Percentiles rank a stretch among this genome's conserved stretches.
Evolutionary conservation across 1,284 basidiomycete genomes (phyloP).

Genomic region (Fomitiporia mediterranea): DNA sequence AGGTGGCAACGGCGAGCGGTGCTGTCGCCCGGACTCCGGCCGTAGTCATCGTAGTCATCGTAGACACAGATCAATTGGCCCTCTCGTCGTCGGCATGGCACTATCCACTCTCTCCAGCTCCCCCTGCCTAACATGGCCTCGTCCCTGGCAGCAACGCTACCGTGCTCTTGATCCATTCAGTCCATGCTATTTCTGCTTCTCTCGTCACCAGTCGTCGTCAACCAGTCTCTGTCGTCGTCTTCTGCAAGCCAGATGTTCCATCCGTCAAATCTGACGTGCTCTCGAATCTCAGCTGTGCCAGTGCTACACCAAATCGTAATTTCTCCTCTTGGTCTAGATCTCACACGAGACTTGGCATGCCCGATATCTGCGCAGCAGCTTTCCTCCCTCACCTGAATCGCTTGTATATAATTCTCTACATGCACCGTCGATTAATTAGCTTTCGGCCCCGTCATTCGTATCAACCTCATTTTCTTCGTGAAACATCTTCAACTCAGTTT

Average conservation of each 20-base stretch:
- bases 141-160: neutral
- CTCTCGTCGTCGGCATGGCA: constrained; percentile 22
- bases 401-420: too few species aligned
- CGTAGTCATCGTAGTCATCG: constrained; percentile 12
- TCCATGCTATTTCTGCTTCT: neutral
- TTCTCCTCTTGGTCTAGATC: neutral
- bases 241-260: neutral
- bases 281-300: too few species aligned
- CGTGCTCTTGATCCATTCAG: too few species aligned
- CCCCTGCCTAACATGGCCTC: neutral
- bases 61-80: constrained; percentile 3
- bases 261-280: neutral
- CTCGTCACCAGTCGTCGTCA: neutral
- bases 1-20: constrained; percentile 27
- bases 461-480: too few species aligned
- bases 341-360: too few species aligned
- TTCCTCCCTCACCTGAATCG: too few species aligned
- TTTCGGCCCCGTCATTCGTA: too few species aligned
- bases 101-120: neutral
- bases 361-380: too few species aligned
- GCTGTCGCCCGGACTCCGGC: constrained; percentile 30
- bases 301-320: too few species aligned
- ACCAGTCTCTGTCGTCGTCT: neutral
- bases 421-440: too few species aligned
- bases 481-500: too few species aligned